These are phyloP conservation scores for Dimargaris xerosporica DNA, from an alignment of 192 early-diverging fungal species.

Conservation along the genomic window DNA sequence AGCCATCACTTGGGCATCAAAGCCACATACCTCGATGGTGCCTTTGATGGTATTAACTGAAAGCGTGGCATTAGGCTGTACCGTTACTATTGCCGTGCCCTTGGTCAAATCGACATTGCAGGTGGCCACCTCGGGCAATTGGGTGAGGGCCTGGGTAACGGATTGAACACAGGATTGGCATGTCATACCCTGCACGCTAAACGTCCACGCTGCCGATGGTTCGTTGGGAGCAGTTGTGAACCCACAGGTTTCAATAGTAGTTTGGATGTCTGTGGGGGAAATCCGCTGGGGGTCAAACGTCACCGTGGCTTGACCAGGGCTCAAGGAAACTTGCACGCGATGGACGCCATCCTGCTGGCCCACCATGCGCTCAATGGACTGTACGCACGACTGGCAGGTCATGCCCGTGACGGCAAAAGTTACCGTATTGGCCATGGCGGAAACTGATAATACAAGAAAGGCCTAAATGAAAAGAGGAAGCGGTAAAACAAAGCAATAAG, in stretches of 20 bases:
- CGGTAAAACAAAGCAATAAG: no score
- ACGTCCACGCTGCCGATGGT: neutral
- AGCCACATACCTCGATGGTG: neutral
- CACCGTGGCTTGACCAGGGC: conserved; percentile 35
- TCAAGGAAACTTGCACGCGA: conserved; percentile 38
- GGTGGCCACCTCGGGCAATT: conserved; percentile 4
- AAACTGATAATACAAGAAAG: no score
- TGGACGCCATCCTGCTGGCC: conserved; percentile 32
- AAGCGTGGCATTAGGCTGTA: conserved; percentile 1
- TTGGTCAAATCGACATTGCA: conserved; percentile 7
- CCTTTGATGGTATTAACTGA: neutral
- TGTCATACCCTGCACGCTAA: conserved; percentile 24
- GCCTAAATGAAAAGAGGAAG: no score
- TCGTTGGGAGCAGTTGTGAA: conserved; percentile 30
- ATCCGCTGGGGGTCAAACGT: conserved; percentile 28
- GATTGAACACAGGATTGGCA: conserved; percentile 22
- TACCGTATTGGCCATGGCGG: no score
- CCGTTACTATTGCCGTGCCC: conserved; percentile 1
- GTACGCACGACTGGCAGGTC: conserved; percentile 80
- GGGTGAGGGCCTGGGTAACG: conserved; percentile 10
- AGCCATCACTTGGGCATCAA: neutral
- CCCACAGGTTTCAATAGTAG: conserved; percentile 51
- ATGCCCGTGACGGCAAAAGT: conserved; percentile 44
- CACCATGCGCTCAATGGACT: conserved; percentile 45
- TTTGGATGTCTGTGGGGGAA: conserved; percentile 15